Percentiles rank a stretch among this genome's conserved stretches.
phyloP scores from a whole-genome alignment of 2,329 filamentous ascomycete species.

The Alternaria sp. region DNA sequence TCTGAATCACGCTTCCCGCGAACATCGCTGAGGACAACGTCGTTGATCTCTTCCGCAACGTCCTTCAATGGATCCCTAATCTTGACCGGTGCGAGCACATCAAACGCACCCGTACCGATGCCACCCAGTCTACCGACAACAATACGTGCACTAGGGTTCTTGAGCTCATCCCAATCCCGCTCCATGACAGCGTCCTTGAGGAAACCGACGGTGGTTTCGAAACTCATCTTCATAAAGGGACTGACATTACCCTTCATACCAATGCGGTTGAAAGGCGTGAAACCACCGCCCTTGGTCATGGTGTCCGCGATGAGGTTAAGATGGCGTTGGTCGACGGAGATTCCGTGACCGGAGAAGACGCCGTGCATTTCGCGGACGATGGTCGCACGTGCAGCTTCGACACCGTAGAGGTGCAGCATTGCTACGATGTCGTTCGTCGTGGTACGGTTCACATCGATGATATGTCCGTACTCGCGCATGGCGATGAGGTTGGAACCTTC shows the following conservation, averaged over 20 bases:
- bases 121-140: conserved; percentile 84
- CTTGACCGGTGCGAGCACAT: conserved; percentile 68
- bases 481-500: conserved; percentile 87
- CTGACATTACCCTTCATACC: conserved; percentile 84
- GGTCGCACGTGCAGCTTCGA: conserved; percentile 86
- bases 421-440: conserved; percentile 92
- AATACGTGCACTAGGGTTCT: conserved; percentile 84
- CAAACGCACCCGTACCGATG: conserved; percentile 90
- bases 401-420: conserved; percentile 85
- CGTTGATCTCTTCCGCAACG: conserved; percentile 19
- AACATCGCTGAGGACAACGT: conserved; percentile 21
- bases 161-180: conserved; percentile 87
- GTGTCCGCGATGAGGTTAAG: conserved; percentile 95
- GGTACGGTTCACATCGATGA: conserved; percentile 85
- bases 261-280: conserved; percentile 90
- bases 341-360: conserved; percentile 91
- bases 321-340: conserved; percentile 89
- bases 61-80: conserved; percentile 42
- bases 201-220: conserved; percentile 95
- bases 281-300: conserved; percentile 94
- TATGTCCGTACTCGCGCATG: conserved; percentile 87
- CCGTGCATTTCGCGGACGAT: conserved; percentile 86
- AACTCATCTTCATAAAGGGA: conserved; percentile 98
- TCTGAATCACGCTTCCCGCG: conserved; percentile 17
- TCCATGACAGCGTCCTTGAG: conserved; percentile 91